Percentiles rank a stretch among this genome's conserved stretches.
These are phyloP conservation scores for Erodium trifolium DNA, from an alignment of 441 rosid species.

Conservation along the genomic window DNA sequence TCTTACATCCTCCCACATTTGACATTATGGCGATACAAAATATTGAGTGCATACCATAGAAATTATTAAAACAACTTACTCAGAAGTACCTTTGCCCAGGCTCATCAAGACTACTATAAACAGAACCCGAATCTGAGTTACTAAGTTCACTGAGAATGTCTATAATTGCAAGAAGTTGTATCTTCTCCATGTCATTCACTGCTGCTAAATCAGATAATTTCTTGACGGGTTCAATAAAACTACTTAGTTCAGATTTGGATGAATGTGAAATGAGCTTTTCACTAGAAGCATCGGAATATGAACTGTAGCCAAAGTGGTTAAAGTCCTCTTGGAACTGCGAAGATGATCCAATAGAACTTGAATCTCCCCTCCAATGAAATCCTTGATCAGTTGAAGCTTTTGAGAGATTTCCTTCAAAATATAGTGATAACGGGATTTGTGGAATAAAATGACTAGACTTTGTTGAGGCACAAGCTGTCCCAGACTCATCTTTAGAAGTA, in stretches of 20 bases:
- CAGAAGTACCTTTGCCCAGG: constrained; percentile 70
- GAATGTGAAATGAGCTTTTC: constrained; percentile 33
- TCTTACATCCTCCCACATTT: not conserved
- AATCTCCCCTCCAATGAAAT: constrained; percentile 60
- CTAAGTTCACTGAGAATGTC: constrained; percentile 72
- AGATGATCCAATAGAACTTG: constrained; percentile 33
- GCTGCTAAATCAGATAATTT: constrained; percentile 34
- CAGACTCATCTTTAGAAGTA: constrained; percentile 35
- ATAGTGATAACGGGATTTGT: constrained; percentile 54
- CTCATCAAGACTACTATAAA: constrained; percentile 78
- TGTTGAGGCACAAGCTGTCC: constrained; percentile 28
- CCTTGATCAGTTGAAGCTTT: constrained; percentile 40
- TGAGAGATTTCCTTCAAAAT: constrained; percentile 56
- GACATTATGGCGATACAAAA: constrained; percentile 4
- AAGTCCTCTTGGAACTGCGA: constrained; percentile 39
- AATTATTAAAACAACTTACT: constrained; percentile 13
- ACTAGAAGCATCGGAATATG: constrained; percentile 31
- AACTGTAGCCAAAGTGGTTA: constrained; percentile 27
- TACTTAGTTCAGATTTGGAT: constrained; percentile 41
- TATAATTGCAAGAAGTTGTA: constrained; percentile 59
- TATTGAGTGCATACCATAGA: not conserved
- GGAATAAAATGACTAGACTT: constrained; percentile 37
- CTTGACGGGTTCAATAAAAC: constrained; percentile 51
- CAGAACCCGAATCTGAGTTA: constrained; percentile 54
- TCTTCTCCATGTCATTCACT: constrained; percentile 44